phyloP scores from a whole-genome alignment of 1,284 basidiomycete species.

The Pascua guehoae region DNA sequence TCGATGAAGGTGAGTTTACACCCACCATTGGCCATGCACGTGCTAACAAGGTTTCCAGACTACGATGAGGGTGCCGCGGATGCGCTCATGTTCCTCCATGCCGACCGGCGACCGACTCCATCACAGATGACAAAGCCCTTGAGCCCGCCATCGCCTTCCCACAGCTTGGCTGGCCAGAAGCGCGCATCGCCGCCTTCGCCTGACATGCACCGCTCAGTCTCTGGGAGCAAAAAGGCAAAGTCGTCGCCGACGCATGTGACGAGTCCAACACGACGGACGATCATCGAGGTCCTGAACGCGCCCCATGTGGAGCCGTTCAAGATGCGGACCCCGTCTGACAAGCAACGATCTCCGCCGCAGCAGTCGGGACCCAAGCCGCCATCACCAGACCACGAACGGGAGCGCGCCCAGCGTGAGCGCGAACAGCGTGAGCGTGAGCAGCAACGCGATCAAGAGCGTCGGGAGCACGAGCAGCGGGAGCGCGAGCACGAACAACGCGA shows the following conservation, averaged over 20 bases:
- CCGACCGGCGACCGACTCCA: slow-evolving; percentile 27
- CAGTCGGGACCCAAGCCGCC: slow-evolving; percentile 1
- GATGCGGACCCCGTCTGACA: neutral
- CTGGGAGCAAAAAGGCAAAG: slow-evolving; percentile 28
- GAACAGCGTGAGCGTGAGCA: neutral
- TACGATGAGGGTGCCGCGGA: slow-evolving; percentile 48
- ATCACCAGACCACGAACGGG: slow-evolving; percentile 1
- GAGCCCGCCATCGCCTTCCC: slow-evolving; percentile 6
- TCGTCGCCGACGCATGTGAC: slow-evolving; percentile 10
- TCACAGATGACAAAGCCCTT: slow-evolving; percentile 13
- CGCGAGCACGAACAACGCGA: neutral
- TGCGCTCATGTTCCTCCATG: slow-evolving; percentile 47
- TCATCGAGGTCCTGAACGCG: slow-evolving; percentile 46
- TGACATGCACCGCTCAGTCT: slow-evolving; percentile 12
- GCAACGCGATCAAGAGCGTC: neutral
- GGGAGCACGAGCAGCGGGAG: neutral
- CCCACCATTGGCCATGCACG: neutral
- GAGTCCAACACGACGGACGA: slow-evolving; percentile 23
- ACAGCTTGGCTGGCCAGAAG: slow-evolving; percentile 20
- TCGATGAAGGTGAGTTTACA: slow-evolving; percentile 43
- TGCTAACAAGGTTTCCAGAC: slow-evolving; percentile 25
- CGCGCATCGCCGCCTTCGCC: slow-evolving; percentile 33
- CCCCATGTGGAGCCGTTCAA: slow-evolving; percentile 9
- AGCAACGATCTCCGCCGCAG: neutral
- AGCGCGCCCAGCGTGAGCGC: neutral